Conservation (phyloP, 306 rosid species). For the Prosopis cineraria region DNA sequence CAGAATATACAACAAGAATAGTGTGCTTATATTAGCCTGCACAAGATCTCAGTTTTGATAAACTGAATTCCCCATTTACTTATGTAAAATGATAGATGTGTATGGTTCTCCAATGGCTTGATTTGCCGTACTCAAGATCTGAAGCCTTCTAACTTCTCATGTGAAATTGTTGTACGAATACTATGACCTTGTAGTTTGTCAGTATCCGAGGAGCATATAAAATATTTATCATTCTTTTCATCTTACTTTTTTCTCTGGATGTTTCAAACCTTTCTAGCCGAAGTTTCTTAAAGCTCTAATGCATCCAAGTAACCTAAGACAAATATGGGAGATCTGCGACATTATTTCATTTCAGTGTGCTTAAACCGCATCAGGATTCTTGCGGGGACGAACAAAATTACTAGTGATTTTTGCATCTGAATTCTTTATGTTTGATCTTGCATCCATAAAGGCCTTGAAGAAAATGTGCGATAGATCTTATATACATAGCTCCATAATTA, state of each 20-base stretch:
- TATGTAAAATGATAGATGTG: slow-evolving; percentile 28
- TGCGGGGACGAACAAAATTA: slow-evolving; percentile 23
- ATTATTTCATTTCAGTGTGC: not conserved
- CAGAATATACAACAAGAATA: slow-evolving; percentile 31
- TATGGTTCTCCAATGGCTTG: slow-evolving; percentile 30
- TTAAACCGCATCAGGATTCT: not conserved
- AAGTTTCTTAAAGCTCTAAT: not conserved
- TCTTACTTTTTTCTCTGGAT: not conserved
- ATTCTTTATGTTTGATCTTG: not conserved
- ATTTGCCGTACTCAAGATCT: slow-evolving; percentile 22
- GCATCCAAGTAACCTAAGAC: not conserved
- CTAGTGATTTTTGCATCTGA: slow-evolving; percentile 13
- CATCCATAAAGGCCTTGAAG: not conserved
- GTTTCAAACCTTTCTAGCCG: not conserved
- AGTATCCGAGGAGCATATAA: no score
- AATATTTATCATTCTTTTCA: not conserved
- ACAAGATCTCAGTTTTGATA: not conserved
- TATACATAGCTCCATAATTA: no score
- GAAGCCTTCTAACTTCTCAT: slow-evolving; percentile 14
- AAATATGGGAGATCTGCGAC: not conserved
- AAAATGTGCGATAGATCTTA: not conserved
- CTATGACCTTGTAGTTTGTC: slow-evolving; percentile 11
- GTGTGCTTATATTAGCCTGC: slow-evolving; percentile 9
- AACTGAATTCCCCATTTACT: slow-evolving; percentile 19
- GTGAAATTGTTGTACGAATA: slow-evolving; percentile 24